phyloP scores from a whole-genome alignment of 805 yeast genomes.

The Saccharomycopsis synnaedendra region DNA sequence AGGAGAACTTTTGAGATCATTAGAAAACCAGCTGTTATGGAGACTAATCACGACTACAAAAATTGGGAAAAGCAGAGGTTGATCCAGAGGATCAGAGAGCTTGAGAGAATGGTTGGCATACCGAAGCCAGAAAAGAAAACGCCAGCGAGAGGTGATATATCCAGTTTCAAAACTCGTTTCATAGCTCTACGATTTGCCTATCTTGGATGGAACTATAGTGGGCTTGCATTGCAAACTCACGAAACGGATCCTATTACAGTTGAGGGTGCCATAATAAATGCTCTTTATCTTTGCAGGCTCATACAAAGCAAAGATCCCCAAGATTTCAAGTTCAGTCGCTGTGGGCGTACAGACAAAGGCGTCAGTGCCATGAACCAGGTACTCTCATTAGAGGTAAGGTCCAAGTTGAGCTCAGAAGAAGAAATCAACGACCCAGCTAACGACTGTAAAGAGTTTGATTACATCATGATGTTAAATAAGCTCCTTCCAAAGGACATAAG shows the following conservation, averaged over 20 bases:
- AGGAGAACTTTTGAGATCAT: background rate
- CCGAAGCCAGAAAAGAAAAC: background rate
- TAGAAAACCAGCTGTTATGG: background rate
- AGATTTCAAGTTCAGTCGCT: constrained; percentile 58
- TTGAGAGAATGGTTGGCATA: background rate
- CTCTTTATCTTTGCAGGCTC: constrained; percentile 54
- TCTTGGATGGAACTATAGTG: constrained; percentile 90
- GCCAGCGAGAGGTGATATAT: constrained; percentile 39
- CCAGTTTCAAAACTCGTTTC: constrained; percentile 49
- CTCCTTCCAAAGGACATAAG: constrained; percentile 73
- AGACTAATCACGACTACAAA: constrained; percentile 1
- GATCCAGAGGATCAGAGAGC: constrained; percentile 5
- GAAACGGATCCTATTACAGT: constrained; percentile 78
- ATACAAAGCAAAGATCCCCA: constrained; percentile 52
- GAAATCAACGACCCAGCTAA: constrained; percentile 45
- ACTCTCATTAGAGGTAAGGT: constrained; percentile 66
- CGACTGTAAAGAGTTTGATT: constrained; percentile 66
- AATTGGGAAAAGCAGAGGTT: constrained; percentile 8
- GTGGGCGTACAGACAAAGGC: constrained; percentile 39
- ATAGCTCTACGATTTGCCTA: constrained; percentile 81
- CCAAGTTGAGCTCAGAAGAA: constrained; percentile 41
- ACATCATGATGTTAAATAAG: constrained; percentile 63
- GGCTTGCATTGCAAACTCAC: constrained; percentile 72
- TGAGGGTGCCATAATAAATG: constrained; percentile 65
- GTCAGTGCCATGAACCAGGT: constrained; percentile 90